phyloP scores from a whole-genome alignment of 108 stramenopile species.

The Skeletonema costatum region DNA sequence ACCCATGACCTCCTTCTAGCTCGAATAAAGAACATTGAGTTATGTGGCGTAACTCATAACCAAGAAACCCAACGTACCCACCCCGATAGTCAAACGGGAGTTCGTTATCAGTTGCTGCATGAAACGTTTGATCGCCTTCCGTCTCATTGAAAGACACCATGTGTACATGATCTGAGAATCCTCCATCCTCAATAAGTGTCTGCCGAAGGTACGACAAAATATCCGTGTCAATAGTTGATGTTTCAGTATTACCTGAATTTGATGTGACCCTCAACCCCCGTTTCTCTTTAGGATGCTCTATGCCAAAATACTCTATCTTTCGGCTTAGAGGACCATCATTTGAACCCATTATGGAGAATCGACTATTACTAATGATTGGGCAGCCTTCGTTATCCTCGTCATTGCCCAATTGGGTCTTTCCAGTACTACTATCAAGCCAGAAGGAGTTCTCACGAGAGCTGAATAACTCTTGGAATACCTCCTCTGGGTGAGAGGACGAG shows the following conservation, averaged over 20 bases:
- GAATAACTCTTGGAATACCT: conserved; percentile 51
- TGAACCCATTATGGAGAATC: conserved; percentile 54
- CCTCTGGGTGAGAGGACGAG: conserved; percentile 21
- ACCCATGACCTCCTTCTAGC: conserved; percentile 18
- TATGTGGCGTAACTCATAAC: conserved; percentile 84
- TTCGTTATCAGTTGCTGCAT: conserved; percentile 9
- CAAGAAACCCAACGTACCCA: conserved; percentile 81
- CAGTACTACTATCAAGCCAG: conserved; percentile 74
- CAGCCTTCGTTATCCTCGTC: conserved; percentile 36
- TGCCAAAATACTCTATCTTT: conserved; percentile 53
- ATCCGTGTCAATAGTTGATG: conserved; percentile 16
- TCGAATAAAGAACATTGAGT: conserved; percentile 53
- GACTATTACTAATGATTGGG: conserved; percentile 43
- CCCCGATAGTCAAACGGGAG: conserved; percentile 81
- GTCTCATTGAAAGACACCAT: conserved; percentile 13
- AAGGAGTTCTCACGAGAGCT: conserved; percentile 46
- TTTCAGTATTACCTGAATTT: neutral
- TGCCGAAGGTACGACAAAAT: conserved; percentile 39
- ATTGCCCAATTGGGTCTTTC: conserved; percentile 7
- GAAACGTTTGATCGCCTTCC: conserved; percentile 4
- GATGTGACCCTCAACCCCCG: conserved; percentile 31
- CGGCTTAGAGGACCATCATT: conserved; percentile 48
- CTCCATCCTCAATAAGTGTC: conserved; percentile 8
- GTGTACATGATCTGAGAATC: conserved; percentile 11
- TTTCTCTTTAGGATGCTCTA: conserved; percentile 29